phyloP scores from a whole-genome alignment of 1,284 basidiomycete genomes.

The Xerocomus tenax region DNA sequence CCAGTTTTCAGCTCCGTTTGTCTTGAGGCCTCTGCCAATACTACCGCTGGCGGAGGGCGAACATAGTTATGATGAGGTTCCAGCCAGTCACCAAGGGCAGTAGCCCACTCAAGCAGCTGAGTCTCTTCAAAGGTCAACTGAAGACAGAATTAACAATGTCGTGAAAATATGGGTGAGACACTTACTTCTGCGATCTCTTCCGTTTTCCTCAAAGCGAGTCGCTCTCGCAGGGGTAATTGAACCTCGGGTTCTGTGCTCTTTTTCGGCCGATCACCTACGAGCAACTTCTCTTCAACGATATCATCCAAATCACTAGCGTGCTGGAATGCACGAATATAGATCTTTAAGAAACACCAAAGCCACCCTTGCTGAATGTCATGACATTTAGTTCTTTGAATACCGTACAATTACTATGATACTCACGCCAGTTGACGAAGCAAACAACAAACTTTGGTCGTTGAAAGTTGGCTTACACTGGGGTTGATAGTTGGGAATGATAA shows the following conservation, averaged over 20 bases:
- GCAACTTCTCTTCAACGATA: slow-evolving; percentile 64
- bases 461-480: slow-evolving; percentile 45
- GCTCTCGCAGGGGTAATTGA: slow-evolving; percentile 47
- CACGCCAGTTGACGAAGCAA: slow-evolving; percentile 57
- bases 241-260: slow-evolving; percentile 45
- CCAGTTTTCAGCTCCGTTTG: slow-evolving; percentile 62
- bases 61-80: slow-evolving; percentile 64
- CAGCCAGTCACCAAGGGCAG: slow-evolving; percentile 60
- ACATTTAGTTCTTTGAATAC: slow-evolving; percentile 2
- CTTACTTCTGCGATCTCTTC: slow-evolving; percentile 52
- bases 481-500: slow-evolving; percentile 71
- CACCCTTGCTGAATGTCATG: slow-evolving; percentile 47
- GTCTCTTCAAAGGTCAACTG: slow-evolving; percentile 61
- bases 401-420: slow-evolving; percentile 16
- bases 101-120: slow-evolving; percentile 49
- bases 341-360: slow-evolving; percentile 60
- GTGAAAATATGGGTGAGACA: neutral
- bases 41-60: slow-evolving; percentile 57
- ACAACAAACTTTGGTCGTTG: slow-evolving; percentile 58
- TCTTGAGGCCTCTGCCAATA: slow-evolving; percentile 65
- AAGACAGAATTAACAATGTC: slow-evolving; percentile 4
- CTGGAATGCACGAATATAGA: slow-evolving; percentile 68
- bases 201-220: slow-evolving; percentile 42
- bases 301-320: slow-evolving; percentile 71
- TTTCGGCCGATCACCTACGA: slow-evolving; percentile 71